Evolutionary conservation across 78 protist genomes (phyloP), one percentile per base, ranked within the genome.

Genomic region (Dictyostelium brefeldianum): DNA sequence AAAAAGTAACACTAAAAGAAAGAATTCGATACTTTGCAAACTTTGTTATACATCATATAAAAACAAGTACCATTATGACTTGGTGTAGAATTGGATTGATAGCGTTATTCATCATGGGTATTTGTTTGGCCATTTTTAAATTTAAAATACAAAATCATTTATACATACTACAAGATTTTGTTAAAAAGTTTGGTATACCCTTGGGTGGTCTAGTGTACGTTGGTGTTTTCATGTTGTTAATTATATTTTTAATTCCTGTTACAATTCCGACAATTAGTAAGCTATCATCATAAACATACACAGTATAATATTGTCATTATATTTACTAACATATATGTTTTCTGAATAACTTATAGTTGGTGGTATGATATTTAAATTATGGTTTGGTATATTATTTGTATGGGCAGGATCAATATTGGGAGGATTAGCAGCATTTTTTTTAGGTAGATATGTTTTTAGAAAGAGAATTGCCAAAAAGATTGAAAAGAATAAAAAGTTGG

Each of bases 371-470:
- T 87, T 87, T 87, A 69, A 69, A 87, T 47, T 46, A 59, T 50
- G 84, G 62, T 87, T 87, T 50, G 93, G 93, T 53, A 77, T 87
- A 17, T 77, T 87, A 50, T 87, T 77, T 77, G 78, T 87, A 9
- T 87, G 93, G 93, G n/a, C 29, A 6, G 80, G 84, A n/a, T 87
- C 93, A 48, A 65, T 87, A 20, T 15, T 87, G 5, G 93, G 93
- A 51, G 93, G 81, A 14, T 62, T 47, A 27, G 54, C 77, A 46
- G 83, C 93, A 77, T 87, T 87, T 50, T 59, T 87, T 18, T 36
- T 87, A 17, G 93, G 93, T 12, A 87, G 84, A 87, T 87, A 87
- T 77, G 93, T 87, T 50, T 69, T 87, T 65, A 74, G 93, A 78
- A 65, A 87, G 18, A 59, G 78, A 11, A 74, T 87, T 53, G 79